A percentile compares a stretch with the other conserved stretches of the same genome.
These are phyloP conservation scores for Naumovozyma dairenensis DNA, from an alignment of 805 yeast genomes.

Conservation along the genomic window DNA sequence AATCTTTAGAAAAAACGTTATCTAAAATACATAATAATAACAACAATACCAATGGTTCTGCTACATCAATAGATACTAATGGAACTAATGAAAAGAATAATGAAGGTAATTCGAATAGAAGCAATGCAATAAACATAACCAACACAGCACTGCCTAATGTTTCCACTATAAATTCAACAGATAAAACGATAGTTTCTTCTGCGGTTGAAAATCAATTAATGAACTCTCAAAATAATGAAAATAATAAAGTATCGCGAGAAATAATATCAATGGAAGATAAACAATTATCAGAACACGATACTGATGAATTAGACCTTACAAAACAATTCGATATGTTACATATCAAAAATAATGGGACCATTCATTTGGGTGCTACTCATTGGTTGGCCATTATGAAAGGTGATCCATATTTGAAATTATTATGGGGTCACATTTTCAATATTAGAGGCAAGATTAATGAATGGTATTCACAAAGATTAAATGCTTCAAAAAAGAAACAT, in stretches of 20 bases:
- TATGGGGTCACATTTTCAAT: conserved; percentile 42
- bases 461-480: conserved; percentile 23
- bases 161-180: too few species aligned
- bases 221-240: too few species aligned
- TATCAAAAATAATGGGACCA: conserved; percentile 34
- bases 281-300: conserved; percentile 14
- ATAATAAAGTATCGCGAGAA: too few species aligned
- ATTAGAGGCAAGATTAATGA: conserved; percentile 31
- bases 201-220: too few species aligned
- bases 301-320: conserved; percentile 31
- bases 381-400: conserved; percentile 53
- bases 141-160: too few species aligned
- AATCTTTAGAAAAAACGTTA: conserved; percentile 41
- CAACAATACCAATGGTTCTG: neutral
- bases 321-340: conserved; percentile 38
- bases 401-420: conserved; percentile 44
- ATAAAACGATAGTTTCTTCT: too few species aligned
- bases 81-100: neutral
- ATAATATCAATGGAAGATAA: too few species aligned
- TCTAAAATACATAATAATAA: conserved; percentile 18
- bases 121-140: too few species aligned
- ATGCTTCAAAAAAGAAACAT: neutral
- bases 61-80: neutral
- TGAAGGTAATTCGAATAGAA: neutral
- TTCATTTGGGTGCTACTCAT: conserved; percentile 43